phyloP scores from a whole-genome alignment of 1,284 basidiomycete species.

The Inonotus obliquus region DNA sequence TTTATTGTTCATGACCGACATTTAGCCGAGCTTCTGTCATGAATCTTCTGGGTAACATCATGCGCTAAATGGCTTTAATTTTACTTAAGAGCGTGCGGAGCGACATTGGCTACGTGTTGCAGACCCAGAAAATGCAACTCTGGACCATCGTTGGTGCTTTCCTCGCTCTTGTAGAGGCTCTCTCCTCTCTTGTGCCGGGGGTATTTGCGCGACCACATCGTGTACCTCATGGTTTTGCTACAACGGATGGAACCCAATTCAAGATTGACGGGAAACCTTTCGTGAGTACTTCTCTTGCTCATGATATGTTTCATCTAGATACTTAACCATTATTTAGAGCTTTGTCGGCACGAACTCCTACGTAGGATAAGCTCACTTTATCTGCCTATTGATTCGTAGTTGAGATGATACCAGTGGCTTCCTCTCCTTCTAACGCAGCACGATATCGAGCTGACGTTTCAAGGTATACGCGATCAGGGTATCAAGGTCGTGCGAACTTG shows the following conservation, averaged over 20 bases:
- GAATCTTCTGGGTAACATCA: background rate
- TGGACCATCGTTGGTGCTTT: background rate
- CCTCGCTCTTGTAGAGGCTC: background rate
- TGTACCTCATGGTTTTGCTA: constrained; percentile 37
- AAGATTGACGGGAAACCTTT: constrained; percentile 44
- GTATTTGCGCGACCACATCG: background rate
- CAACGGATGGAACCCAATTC: constrained; percentile 39
- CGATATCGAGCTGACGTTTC: constrained; percentile 55
- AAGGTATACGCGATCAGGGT: constrained; percentile 50
- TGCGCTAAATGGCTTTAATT: background rate
- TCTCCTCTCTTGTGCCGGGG: background rate
- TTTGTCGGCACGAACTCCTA: constrained; percentile 40
- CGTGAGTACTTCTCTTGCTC: constrained; percentile 27
- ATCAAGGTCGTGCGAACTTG: constrained; percentile 62
- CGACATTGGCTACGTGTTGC: too few species aligned
- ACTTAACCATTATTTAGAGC: constrained; percentile 23
- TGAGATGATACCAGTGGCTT: constrained; percentile 43
- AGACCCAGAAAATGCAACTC: background rate
- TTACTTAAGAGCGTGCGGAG: too few species aligned
- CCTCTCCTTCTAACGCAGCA: constrained; percentile 47
- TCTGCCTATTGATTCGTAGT: background rate
- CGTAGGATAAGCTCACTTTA: constrained; percentile 22
- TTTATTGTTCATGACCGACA: background rate
- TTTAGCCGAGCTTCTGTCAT: background rate
- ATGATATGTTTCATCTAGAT: background rate